A percentile compares a stretch with the other conserved stretches of the same genome.
phyloP scores from a whole-genome alignment of 2,329 filamentous ascomycete species.

The Fusarium buharicum region DNA sequence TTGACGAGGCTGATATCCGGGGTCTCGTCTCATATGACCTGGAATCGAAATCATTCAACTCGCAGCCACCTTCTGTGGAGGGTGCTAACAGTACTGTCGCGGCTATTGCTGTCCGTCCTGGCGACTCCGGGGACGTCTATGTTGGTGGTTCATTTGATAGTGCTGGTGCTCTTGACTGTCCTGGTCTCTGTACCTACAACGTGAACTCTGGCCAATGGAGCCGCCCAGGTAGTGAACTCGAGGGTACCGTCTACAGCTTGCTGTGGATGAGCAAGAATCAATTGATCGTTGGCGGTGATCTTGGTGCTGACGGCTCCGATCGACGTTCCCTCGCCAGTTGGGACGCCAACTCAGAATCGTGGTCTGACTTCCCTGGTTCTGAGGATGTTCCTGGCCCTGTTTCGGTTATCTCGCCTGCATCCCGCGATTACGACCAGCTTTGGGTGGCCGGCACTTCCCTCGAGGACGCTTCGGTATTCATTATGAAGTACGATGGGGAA shows the following conservation, averaged over 20 bases:
- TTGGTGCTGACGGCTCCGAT: constrained; percentile 73
- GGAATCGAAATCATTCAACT: constrained; percentile 67
- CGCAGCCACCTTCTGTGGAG: constrained; percentile 79
- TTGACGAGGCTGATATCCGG: constrained; percentile 70
- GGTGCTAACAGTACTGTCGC: constrained; percentile 79
- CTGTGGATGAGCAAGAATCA: constrained; percentile 78
- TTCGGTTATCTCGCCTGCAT: constrained; percentile 78
- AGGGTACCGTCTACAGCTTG: constrained; percentile 76
- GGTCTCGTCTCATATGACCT: constrained; percentile 87
- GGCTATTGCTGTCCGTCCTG: constrained; percentile 76
- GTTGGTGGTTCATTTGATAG: constrained; percentile 87
- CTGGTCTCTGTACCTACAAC: constrained; percentile 83
- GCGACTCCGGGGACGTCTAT: constrained; percentile 76
- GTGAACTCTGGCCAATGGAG: constrained; percentile 79
- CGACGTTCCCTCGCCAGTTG: constrained; percentile 76
- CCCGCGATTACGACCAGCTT: constrained; percentile 74
- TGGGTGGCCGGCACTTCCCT: constrained; percentile 81
- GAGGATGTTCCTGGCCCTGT: constrained; percentile 81
- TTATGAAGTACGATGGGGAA: constrained; percentile 83
- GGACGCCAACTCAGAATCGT: constrained; percentile 72
- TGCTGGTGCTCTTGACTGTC: constrained; percentile 85
- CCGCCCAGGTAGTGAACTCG: constrained; percentile 76
- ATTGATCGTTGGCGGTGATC: constrained; percentile 80
- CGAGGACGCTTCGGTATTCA: constrained; percentile 74
- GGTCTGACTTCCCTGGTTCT: constrained; percentile 71